These are phyloP conservation scores for Nakaseomyces kungkrabaensis DNA, from an alignment of 1,139 yeast species.

Conservation along the genomic window DNA sequence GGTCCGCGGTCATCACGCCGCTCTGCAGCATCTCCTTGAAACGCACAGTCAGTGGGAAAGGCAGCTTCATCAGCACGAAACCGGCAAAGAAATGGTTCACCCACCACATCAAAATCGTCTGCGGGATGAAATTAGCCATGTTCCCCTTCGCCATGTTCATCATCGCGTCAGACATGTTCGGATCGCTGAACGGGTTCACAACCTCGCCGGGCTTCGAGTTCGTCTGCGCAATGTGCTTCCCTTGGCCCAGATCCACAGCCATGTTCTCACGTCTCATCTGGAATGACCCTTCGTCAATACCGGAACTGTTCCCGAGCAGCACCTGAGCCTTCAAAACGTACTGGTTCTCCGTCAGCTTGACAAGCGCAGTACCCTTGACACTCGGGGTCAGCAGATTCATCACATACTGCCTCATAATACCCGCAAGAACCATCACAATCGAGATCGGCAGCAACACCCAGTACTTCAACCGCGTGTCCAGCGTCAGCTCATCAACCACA, in stretches of 20 bases:
- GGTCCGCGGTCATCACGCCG: conserved; percentile 75
- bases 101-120: conserved; percentile 93
- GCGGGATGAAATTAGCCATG: conserved; percentile 77
- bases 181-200: conserved; percentile 59
- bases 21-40: conserved; percentile 88
- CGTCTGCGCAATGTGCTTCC: conserved; percentile 32
- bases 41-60: conserved; percentile 76
- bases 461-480: conserved; percentile 74
- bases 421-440: conserved; percentile 84
- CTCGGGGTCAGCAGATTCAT: conserved; percentile 50
- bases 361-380: conserved; percentile 39
- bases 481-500: conserved; percentile 41
- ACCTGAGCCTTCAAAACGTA: conserved; percentile 44
- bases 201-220: conserved; percentile 32
- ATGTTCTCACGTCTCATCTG: conserved; percentile 25
- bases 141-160: conserved; percentile 74
- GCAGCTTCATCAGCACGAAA: conserved; percentile 70
- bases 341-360: conserved; percentile 51
- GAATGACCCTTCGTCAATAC: conserved; percentile 30
- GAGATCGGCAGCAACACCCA: conserved; percentile 93
- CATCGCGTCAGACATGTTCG: conserved; percentile 63
- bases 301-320: conserved; percentile 48
- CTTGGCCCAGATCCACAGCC: conserved; percentile 20
- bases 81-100: conserved; percentile 91
- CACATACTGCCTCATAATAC: conserved; percentile 63